These are phyloP conservation scores for Nicotiana rustica DNA, from an alignment of 305 asterid genomes.

Conservation along the genomic window DNA sequence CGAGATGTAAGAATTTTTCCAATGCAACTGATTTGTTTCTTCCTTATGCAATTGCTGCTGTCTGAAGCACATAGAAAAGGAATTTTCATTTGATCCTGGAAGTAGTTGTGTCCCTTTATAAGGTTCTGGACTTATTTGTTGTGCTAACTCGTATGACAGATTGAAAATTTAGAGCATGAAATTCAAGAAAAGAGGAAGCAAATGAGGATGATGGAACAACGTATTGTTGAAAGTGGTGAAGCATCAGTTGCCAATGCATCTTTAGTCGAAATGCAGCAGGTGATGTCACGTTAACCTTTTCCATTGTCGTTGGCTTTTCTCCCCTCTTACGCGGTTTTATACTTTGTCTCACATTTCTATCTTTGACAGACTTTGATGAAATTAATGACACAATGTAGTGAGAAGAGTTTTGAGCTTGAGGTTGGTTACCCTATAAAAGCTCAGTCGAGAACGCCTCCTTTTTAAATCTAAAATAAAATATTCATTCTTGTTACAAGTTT, in stretches of 20 bases:
- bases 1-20: conserved; percentile 11
- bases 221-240: conserved; percentile 86
- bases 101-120: neutral
- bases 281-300: conserved; percentile 36
- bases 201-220: conserved; percentile 84
- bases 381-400: conserved; percentile 88
- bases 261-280: conserved; percentile 94
- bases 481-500: conserved; percentile 14
- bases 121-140: conserved; percentile 23
- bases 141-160: conserved; percentile 50
- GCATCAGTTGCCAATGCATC: conserved; percentile 88
- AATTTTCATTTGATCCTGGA: conserved; percentile 7
- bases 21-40: neutral
- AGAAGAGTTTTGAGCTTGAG: conserved; percentile 95
- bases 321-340: conserved; percentile 1
- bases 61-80: conserved; percentile 8
- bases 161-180: conserved; percentile 86
- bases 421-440: conserved; percentile 48
- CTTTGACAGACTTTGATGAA: conserved; percentile 70
- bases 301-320: neutral
- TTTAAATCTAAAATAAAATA: neutral
- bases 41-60: neutral
- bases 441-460: neutral
- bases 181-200: conserved; percentile 88
- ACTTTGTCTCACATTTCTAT: conserved; percentile 16